Percentiles rank a stretch among this genome's conserved stretches.
Conservation (phyloP, 1,284 basidiomycete genomes). For the Hypsizygus ulmarius region DNA sequence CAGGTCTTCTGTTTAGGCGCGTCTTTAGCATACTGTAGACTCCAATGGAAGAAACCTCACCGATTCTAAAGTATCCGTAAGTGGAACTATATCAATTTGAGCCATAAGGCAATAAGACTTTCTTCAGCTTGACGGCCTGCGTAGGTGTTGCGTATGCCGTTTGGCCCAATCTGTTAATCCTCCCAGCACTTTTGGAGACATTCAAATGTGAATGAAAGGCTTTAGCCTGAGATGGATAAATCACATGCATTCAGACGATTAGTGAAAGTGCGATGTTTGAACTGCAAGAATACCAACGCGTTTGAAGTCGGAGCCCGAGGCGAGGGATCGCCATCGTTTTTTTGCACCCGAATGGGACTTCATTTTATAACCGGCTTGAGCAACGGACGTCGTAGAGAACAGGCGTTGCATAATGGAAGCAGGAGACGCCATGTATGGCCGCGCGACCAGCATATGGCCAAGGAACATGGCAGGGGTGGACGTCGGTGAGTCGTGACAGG, state of each 20-base stretch:
- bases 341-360: conserved; percentile 80
- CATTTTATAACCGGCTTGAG: conserved; percentile 58
- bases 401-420: conserved; percentile 23
- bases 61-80: conserved; percentile 5
- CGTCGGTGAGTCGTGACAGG: neutral
- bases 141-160: conserved; percentile 62
- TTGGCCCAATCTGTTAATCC: conserved; percentile 63
- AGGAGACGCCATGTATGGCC: conserved; percentile 26
- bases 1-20: conserved; percentile 6
- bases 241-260: neutral
- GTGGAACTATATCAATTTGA: conserved; percentile 34
- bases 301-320: conserved; percentile 67
- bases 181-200: conserved; percentile 57
- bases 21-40: neutral
- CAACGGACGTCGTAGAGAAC: conserved; percentile 47
- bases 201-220: conserved; percentile 73
- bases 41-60: neutral
- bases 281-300: conserved; percentile 43
- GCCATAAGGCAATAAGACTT: conserved; percentile 66
- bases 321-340: conserved; percentile 73
- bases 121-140: conserved; percentile 66
- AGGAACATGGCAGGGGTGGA: conserved; percentile 21
- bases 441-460: conserved; percentile 20
- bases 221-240: conserved; percentile 46
- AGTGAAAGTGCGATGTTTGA: conserved; percentile 1